Evolutionary conservation across 73 alveolate species (phyloP).

Genomic region (Paramecium primaurelia): DNA sequence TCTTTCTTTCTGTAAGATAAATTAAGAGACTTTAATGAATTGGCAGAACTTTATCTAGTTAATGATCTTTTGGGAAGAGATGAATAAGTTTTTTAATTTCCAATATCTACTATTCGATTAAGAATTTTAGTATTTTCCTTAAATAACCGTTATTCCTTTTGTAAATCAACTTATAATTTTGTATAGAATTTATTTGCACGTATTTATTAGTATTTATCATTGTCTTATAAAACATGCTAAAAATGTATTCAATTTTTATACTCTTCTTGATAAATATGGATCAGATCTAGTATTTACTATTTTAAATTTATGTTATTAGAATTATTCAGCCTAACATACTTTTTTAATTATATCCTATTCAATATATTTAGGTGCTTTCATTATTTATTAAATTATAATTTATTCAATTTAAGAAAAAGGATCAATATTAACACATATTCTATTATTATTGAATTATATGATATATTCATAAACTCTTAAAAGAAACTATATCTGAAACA

Average conservation of each 20-base stretch:
- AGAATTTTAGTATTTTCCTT: slow-evolving; percentile 30
- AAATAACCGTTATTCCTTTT: not conserved
- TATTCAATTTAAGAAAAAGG: not conserved
- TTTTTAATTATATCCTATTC: not conserved
- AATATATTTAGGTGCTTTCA: slow-evolving; percentile 46
- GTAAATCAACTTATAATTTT: not conserved
- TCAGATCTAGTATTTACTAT: not conserved
- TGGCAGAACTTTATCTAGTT: slow-evolving; percentile 42
- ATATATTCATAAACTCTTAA: not conserved
- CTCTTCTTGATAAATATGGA: slow-evolving; percentile 8
- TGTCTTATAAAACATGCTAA: not conserved
- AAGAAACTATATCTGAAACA: no score
- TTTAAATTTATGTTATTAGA: not conserved
- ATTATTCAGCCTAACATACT: slow-evolving; percentile 18
- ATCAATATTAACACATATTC: not conserved
- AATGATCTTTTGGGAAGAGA: not conserved
- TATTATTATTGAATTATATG: not conserved
- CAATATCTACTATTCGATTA: slow-evolving; percentile 29
- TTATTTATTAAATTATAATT: not conserved
- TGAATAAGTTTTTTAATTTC: not conserved
- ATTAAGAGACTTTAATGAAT: slow-evolving; percentile 2
- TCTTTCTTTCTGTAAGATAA: slow-evolving; percentile 25
- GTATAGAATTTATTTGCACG: slow-evolving; percentile 43
- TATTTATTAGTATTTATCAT: slow-evolving; percentile 34
- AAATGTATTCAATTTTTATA: not conserved